Base-by-base conservation (phyloP, 1,139 yeast genomes). In the Zygoascus meyerae region DNA sequence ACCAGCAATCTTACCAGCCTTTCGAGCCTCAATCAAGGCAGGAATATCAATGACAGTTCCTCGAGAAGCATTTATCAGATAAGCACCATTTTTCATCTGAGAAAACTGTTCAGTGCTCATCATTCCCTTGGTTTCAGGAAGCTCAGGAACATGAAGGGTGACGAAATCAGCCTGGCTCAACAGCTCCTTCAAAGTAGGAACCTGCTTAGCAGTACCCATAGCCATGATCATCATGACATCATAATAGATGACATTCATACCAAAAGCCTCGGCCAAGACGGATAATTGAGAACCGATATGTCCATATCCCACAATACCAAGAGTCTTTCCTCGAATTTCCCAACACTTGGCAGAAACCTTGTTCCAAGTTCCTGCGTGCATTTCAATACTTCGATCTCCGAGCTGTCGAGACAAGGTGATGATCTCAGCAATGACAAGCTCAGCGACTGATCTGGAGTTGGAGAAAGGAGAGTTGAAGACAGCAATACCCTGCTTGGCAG, bases 391-490 rank as follows among this genome's bases (percentile, higher is more conserved):
- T 71, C 99, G 83, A 69, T 92, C 98, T 62, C 97, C 96, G 55
- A 92, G 73, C 73, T 92, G 98, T 74, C 99, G 85, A 31, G 98
- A 95, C 62, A 92, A 77, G 44, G 95, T 75, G 65, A 92, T 87
- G 63, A 92, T 81, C 72, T 92, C 97, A 56, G 95, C 95, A 69
- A 92, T 89, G 50, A 94, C 96, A 60, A 94, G 78, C 72, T 92
- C 99, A 51, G 99, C 99, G 42, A 92, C 99, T 3, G 97, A 89
- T 72, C 99, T 83, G 31, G 98, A 92, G 74, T 92, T 92, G 56
- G 97, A 89, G 73, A 94, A 92, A 49, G 99, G 99, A 33, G 98
- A 92, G 76, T 92, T 92, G 82, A 92, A 92, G 30, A 92, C 98
- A 44, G 97, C 90, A 67, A 90, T 78, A 72, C 99, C 99, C 45